A percentile compares a stretch with the other conserved stretches of the same genome.
Evolutionary conservation across 1,284 basidiomycete species (phyloP).

Genomic region (Rhodotorula sp.): DNA sequence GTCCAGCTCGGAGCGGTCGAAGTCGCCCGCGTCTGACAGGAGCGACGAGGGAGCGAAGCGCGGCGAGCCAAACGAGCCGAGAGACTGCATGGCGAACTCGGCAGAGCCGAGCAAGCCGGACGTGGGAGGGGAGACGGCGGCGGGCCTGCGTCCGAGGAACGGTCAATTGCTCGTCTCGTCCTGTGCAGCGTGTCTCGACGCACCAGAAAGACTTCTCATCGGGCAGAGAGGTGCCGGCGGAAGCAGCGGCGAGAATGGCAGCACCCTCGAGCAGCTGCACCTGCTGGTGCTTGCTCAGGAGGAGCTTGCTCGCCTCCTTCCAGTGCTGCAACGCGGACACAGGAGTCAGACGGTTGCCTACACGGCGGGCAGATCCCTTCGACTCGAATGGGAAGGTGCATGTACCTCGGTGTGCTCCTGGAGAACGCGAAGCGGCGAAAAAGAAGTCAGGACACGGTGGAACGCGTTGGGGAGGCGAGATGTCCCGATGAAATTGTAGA

Average conservation of each 20-base stretch:
- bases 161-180: not conserved
- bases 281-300: conserved; percentile 95
- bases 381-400: not conserved
- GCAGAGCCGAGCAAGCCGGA: conserved; percentile 54
- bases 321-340: conserved; percentile 66
- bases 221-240: conserved; percentile 72
- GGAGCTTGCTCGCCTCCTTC: conserved; percentile 91
- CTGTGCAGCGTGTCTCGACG: conserved; percentile 57
- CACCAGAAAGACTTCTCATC: conserved; percentile 89
- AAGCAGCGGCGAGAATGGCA: conserved; percentile 73
- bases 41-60: conserved; percentile 37
- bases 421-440: too few relatives aligned
- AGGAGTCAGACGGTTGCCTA: not conserved
- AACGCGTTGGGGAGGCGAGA: not conserved
- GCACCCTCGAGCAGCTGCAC: conserved; percentile 97
- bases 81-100: conserved; percentile 47
- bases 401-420: conserved; percentile 32
- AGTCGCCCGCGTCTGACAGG: conserved; percentile 26
- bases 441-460: not conserved
- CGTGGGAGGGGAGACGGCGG: conserved; percentile 56
- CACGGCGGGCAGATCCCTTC: not conserved
- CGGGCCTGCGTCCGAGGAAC: conserved; percentile 56
- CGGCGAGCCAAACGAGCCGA: conserved; percentile 26
- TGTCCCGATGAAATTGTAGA: not conserved
- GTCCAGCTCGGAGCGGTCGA: conserved; percentile 20